A percentile compares a stretch with the other conserved stretches of the same genome.
Conservation (phyloP, 371 early-diverging fungal species). For the Conidiobolus coronatus region DNA sequence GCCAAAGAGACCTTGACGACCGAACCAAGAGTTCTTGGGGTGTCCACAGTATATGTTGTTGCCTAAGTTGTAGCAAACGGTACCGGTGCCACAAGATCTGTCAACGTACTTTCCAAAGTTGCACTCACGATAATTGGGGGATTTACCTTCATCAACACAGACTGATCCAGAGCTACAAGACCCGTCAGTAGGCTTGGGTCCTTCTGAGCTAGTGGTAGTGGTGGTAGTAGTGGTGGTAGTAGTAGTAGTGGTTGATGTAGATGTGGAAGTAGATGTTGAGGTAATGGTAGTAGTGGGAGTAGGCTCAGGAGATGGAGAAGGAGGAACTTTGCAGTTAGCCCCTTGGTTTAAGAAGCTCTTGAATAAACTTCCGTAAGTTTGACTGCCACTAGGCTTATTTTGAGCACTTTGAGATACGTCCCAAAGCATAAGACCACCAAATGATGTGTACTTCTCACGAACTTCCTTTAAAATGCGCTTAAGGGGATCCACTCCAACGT, state of each 20-base stretch:
- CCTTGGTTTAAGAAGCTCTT: background rate
- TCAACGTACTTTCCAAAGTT: background rate
- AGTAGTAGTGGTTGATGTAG: background rate
- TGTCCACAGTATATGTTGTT: background rate
- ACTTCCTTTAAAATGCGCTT: constrained; percentile 15
- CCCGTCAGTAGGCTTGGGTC: no score
- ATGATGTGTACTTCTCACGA: constrained; percentile 12
- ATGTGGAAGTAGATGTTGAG: background rate
- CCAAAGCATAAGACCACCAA: constrained; percentile 50
- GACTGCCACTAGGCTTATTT: background rate
- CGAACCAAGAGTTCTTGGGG: no score
- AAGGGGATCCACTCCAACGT: constrained; percentile 16
- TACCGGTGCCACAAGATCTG: constrained; percentile 1
- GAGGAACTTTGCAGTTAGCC: background rate
- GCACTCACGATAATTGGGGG: background rate
- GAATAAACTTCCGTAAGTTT: background rate
- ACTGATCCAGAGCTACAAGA: no score
- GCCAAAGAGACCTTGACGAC: no score
- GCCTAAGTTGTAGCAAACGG: background rate
- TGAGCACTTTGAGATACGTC: constrained; percentile 14
- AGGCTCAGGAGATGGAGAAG: background rate
- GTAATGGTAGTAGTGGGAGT: background rate
- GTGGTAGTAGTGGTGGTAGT: background rate
- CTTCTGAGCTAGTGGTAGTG: background rate
- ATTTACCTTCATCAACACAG: background rate